A percentile compares a stretch with the other conserved stretches of the same genome.
Evolutionary conservation across 306 rosid genomes (phyloP).

Genomic region (Prunus padus): DNA sequence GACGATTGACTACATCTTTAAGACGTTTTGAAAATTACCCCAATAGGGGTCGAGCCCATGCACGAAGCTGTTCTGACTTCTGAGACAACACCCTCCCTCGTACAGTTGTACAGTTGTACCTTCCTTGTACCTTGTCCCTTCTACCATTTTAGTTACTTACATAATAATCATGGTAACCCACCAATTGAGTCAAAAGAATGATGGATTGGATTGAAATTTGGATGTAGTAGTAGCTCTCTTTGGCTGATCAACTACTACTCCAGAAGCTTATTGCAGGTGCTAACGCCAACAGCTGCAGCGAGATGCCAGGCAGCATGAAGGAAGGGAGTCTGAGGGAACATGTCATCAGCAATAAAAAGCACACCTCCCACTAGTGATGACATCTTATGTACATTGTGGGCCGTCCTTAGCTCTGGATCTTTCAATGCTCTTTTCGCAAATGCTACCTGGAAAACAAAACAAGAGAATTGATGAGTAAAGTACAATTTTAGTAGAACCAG

Average conservation of each 20-base stretch:
- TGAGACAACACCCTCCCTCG: too few species aligned
- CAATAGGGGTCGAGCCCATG: not conserved
- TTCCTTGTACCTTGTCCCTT: too few species aligned
- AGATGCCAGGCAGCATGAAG: slow-evolving; percentile 99
- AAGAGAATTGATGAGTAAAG: too few species aligned
- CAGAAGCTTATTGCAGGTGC: slow-evolving; percentile 96
- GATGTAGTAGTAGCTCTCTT: not conserved
- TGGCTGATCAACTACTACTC: slow-evolving; percentile 31
- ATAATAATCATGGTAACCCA: too few species aligned
- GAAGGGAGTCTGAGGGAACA: slow-evolving; percentile 74
- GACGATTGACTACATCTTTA: not conserved
- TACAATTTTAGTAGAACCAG: not conserved
- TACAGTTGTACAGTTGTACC: too few species aligned
- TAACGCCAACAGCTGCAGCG: slow-evolving; percentile 92
- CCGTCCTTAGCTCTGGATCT: slow-evolving; percentile 80
- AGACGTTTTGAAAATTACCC: not conserved
- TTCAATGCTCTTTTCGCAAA: slow-evolving; percentile 85
- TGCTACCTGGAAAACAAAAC: slow-evolving; percentile 54
- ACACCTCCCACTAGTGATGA: slow-evolving; percentile 72
- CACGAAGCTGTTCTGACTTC: too few species aligned
- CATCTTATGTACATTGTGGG: slow-evolving; percentile 81
- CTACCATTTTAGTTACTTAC: too few species aligned
- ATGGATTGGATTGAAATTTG: not conserved
- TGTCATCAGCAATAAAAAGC: slow-evolving; percentile 82
- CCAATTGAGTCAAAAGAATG: not conserved